Percentiles rank a stretch among this genome's conserved stretches.
Evolutionary conservation across 257 asterid genomes (phyloP).

Genomic region (Paraleonurus japonicus): DNA sequence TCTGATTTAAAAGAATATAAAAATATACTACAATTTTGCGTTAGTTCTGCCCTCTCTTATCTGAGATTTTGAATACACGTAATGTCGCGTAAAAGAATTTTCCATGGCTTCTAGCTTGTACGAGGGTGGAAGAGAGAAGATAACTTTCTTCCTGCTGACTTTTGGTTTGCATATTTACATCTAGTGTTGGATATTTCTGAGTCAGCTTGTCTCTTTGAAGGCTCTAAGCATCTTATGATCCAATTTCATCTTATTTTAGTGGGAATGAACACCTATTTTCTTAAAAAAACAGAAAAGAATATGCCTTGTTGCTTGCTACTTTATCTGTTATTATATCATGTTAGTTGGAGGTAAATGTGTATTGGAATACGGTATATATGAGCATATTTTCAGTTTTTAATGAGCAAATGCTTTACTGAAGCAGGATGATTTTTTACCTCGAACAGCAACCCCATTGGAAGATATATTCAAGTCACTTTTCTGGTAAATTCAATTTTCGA

Average conservation of each 20-base stretch:
- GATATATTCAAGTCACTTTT: slow-evolving; percentile 87
- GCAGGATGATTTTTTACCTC: slow-evolving; percentile 90
- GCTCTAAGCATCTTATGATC: background rate
- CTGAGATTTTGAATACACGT: background rate
- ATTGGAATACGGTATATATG: background rate
- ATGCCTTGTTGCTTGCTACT: background rate
- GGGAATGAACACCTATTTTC: background rate
- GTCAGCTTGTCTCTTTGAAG: background rate
- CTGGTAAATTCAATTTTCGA: slow-evolving; percentile 44
- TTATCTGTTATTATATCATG: background rate
- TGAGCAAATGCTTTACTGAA: slow-evolving; percentile 25
- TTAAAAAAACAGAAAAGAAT: background rate
- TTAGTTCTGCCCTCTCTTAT: background rate
- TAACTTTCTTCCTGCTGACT: background rate
- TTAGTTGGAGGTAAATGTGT: background rate
- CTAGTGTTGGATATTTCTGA: background rate
- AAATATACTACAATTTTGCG: background rate
- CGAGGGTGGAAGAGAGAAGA: background rate
- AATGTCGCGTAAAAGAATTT: background rate
- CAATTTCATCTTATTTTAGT: background rate
- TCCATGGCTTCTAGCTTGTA: background rate
- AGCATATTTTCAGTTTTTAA: background rate
- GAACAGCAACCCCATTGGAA: slow-evolving; percentile 90
- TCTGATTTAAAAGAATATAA: background rate
- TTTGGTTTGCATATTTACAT: background rate